These are phyloP conservation scores for Zalaria obscura DNA, from an alignment of 2,329 filamentous ascomycete genomes.

Conservation along the genomic window DNA sequence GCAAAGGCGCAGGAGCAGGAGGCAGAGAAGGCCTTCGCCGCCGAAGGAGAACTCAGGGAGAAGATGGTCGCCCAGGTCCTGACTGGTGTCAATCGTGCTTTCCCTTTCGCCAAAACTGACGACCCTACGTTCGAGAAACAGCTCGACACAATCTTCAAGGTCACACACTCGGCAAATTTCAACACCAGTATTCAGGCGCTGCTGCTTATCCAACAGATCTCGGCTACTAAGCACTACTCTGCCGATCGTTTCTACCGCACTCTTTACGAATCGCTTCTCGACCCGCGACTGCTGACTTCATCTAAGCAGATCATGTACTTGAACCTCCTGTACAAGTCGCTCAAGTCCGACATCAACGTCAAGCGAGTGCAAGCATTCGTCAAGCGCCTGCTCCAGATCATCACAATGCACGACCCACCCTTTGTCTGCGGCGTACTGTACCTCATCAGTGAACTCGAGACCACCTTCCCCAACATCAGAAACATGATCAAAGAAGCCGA, in stretches of 20 bases:
- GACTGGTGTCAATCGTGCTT: conserved; percentile 88
- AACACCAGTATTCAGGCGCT: conserved; percentile 95
- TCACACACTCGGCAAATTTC: conserved; percentile 97
- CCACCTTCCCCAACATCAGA: conserved; percentile 65
- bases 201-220: conserved; percentile 86
- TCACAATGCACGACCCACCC: conserved; percentile 77
- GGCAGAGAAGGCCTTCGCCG: conserved; percentile 19
- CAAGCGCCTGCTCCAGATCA: conserved; percentile 79
- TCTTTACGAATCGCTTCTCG: conserved; percentile 85
- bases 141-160: conserved; percentile 84
- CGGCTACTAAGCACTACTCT: conserved; percentile 62
- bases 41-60: conserved; percentile 58
- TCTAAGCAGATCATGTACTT: conserved; percentile 94
- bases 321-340: conserved; percentile 74
- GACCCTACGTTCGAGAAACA: conserved; percentile 72
- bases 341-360: conserved; percentile 82
- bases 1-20: conserved; percentile 24
- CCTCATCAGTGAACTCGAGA: conserved; percentile 67
- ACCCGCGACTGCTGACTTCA: conserved; percentile 73
- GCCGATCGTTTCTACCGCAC: conserved; percentile 90
- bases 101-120: conserved; percentile 78
- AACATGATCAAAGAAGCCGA: conserved; percentile 71
- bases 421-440: conserved; percentile 92
- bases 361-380: conserved; percentile 91
- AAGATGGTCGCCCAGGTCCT: conserved; percentile 86